These are phyloP conservation scores for Cyclotella choctawhatcheeana DNA, from an alignment of 108 stramenopile species.

Conservation along the genomic window DNA sequence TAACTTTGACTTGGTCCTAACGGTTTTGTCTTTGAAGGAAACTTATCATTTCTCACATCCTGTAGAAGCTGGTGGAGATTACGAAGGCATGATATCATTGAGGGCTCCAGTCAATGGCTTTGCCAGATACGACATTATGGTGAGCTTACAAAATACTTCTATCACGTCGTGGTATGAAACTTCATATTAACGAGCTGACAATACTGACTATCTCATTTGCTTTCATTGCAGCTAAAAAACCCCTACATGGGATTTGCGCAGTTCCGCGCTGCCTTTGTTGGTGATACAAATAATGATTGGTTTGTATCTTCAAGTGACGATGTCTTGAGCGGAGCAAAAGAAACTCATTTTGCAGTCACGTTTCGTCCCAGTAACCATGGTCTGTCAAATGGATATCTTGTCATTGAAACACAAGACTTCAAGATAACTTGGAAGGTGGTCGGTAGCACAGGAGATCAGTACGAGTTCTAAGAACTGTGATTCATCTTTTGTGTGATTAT, in stretches of 20 bases:
- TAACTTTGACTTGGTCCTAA: background rate
- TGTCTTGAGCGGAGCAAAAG: slow-evolving; percentile 60
- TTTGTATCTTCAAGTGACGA: slow-evolving; percentile 72
- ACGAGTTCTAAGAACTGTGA: slow-evolving; percentile 47
- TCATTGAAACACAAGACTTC: slow-evolving; percentile 84
- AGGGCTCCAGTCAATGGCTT: slow-evolving; percentile 54
- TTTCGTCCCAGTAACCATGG: slow-evolving; percentile 72
- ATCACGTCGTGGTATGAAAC: too few relatives aligned
- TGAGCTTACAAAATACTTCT: too few relatives aligned
- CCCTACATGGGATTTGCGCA: slow-evolving; percentile 89
- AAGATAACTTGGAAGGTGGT: slow-evolving; percentile 85
- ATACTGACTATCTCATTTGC: background rate
- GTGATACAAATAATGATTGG: slow-evolving; percentile 65
- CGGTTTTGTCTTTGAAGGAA: background rate
- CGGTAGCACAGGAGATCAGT: slow-evolving; percentile 62
- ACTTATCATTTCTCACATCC: slow-evolving; percentile 7
- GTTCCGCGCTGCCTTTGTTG: slow-evolving; percentile 78
- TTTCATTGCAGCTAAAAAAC: slow-evolving; percentile 51
- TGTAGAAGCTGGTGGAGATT: slow-evolving; percentile 45
- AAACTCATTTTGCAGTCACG: slow-evolving; percentile 66
- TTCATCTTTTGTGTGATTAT: too few relatives aligned
- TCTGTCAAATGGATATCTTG: slow-evolving; percentile 62
- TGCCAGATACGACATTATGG: slow-evolving; percentile 62
- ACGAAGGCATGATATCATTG: slow-evolving; percentile 69
- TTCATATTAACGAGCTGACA: background rate